Evolutionary conservation across 345 rosid genomes (phyloP).

Genomic region (Salix dunnii): DNA sequence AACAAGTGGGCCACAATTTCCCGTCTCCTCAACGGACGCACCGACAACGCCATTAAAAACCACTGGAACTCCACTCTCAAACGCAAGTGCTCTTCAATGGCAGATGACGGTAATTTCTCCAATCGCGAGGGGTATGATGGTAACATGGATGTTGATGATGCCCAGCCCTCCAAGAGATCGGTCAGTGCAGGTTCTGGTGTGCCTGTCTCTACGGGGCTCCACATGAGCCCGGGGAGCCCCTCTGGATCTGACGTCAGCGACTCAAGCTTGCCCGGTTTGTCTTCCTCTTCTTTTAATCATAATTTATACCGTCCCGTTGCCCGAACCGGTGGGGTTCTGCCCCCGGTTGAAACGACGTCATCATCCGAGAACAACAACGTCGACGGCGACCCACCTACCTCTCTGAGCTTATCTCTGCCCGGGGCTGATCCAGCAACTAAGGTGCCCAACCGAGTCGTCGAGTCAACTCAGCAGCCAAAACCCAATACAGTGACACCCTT

Average conservation of each 20-base stretch:
- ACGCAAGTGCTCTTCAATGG: slow-evolving; percentile 20
- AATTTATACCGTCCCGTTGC: slow-evolving; percentile 46
- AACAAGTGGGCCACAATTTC: slow-evolving; percentile 32
- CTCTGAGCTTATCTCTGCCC: slow-evolving; percentile 63
- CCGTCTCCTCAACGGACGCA: slow-evolving; percentile 30
- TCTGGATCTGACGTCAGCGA: slow-evolving; percentile 81
- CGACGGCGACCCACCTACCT: slow-evolving; percentile 62
- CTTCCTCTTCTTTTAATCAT: slow-evolving; percentile 22
- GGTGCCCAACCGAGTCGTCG: slow-evolving; percentile 33
- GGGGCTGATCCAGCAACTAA: slow-evolving; percentile 46
- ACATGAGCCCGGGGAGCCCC: slow-evolving; percentile 69
- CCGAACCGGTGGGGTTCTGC: slow-evolving; percentile 44
- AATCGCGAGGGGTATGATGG: slow-evolving; percentile 50
- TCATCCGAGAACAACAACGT: slow-evolving; percentile 22
- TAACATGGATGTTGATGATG: slow-evolving; percentile 27
- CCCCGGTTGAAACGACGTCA: slow-evolving; percentile 37
- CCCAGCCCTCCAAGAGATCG: slow-evolving; percentile 70
- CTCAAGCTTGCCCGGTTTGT: slow-evolving; percentile 46
- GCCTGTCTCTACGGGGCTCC: slow-evolving; percentile 49
- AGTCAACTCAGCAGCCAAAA: slow-evolving; percentile 8
- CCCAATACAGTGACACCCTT: background rate
- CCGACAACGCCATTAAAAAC: slow-evolving; percentile 37
- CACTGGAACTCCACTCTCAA: slow-evolving; percentile 38
- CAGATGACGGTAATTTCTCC: slow-evolving; percentile 25
- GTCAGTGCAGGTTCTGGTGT: slow-evolving; percentile 55